Base-by-base conservation (phyloP, 73 alveolate species). In the Uronychia binucleata region DNA sequence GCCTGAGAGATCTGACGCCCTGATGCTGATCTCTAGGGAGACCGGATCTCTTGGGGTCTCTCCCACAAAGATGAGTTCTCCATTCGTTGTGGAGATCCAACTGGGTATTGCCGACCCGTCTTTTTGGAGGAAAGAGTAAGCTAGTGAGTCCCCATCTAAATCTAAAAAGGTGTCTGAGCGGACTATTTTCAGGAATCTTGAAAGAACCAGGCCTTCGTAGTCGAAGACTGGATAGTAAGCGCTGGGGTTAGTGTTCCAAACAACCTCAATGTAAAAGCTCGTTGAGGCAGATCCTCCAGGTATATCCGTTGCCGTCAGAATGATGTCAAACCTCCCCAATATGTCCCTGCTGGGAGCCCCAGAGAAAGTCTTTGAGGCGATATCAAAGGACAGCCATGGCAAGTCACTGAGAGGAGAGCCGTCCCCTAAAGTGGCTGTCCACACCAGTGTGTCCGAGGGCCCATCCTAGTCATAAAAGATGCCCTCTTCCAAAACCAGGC, bases 351-450 rank as follows among this genome's bases (percentile, higher is more conserved):
- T n/a, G n/a, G n/a, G n/a, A n/a, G n/a, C n/a, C n/a, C n/a, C n/a
- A n/a, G n/a, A n/a, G n/a, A n/a, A n/a, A n/a, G n/a, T n/a, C n/a
- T n/a, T n/a, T n/a, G n/a, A n/a, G n/a, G n/a, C n/a, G n/a, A n/a
- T n/a, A n/a, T n/a, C n/a, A n/a, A n/a, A n/a, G n/a, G n/a, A n/a
- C n/a, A n/a, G n/a, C n/a, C n/a, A n/a, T n/a, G n/a, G n/a, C n/a
- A n/a, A n/a, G n/a, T n/a, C n/a, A n/a, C n/a, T n/a, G n/a, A 46
- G 67, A 46, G 67, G 67, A 46, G 67, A 46, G 5, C 67, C 67
- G 19, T 46, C 67, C 19, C 67, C 67, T 46, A 46, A 46, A 46
- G 67, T 46, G 19, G 67, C 67, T 46, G 67, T 46, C 67, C 67
- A 46, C n/a, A 19, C 19, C n/a, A 46, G 5, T 11, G 67, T 46